Evolutionary conservation across 2,329 filamentous ascomycete species (phyloP).

Genomic region (Trichoderma gracile): DNA sequence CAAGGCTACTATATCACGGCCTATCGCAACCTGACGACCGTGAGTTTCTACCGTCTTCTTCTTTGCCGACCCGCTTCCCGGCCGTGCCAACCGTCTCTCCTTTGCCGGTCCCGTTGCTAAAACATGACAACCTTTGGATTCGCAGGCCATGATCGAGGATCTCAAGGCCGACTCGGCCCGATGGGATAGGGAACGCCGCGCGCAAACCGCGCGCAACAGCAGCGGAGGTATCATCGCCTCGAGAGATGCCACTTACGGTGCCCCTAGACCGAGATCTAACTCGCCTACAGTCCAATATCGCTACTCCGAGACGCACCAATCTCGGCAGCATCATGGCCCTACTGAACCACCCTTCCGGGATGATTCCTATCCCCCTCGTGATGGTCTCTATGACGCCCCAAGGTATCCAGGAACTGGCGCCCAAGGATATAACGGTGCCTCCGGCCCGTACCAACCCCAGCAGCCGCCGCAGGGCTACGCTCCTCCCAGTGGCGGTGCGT

Average conservation of each 20-base stretch:
- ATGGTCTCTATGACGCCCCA: slow-evolving; percentile 45
- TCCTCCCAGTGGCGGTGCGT: slow-evolving; percentile 37
- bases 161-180: slow-evolving; percentile 62
- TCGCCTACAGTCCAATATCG: slow-evolving; percentile 59
- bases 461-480: slow-evolving; percentile 32
- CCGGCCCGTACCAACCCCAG: slow-evolving; percentile 39
- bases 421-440: slow-evolving; percentile 51
- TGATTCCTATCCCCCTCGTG: slow-evolving; percentile 44
- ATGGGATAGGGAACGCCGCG: slow-evolving; percentile 62
- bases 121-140: not conserved
- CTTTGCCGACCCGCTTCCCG: not conserved
- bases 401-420: slow-evolving; percentile 55
- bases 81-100: not conserved
- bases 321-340: slow-evolving; percentile 52
- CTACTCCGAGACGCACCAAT: slow-evolving; percentile 54
- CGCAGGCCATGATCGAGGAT: slow-evolving; percentile 63
- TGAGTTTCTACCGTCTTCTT: slow-evolving; percentile 49
- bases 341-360: slow-evolving; percentile 42
- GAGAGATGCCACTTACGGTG: slow-evolving; percentile 50
- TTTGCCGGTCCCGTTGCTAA: slow-evolving; percentile 9
- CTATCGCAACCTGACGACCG: slow-evolving; percentile 75
- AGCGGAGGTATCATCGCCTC: slow-evolving; percentile 60
- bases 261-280: slow-evolving; percentile 57
- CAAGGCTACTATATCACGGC: slow-evolving; percentile 77
- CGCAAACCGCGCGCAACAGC: slow-evolving; percentile 54